phyloP scores from a whole-genome alignment of 2,329 filamentous ascomycete species.

The Fusarium verticillioides region DNA sequence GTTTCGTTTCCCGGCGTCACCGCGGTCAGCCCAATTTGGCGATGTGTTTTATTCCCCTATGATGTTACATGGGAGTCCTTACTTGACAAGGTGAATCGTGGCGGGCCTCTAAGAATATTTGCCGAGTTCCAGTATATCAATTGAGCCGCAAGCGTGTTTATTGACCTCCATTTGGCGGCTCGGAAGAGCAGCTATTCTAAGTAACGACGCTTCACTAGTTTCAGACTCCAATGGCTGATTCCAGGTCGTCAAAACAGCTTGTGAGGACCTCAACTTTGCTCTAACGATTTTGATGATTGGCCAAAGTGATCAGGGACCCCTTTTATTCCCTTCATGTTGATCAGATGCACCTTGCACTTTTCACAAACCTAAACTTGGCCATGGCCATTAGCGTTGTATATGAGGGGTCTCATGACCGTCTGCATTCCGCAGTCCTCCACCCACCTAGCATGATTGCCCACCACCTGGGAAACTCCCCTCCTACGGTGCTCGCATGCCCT shows the following conservation, averaged over 20 bases:
- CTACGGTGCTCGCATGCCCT: slow-evolving; percentile 11
- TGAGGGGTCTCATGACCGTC: slow-evolving; percentile 46
- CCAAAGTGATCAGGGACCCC: slow-evolving; percentile 28
- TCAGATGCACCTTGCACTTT: slow-evolving; percentile 44
- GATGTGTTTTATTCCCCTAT: background rate
- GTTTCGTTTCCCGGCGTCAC: slow-evolving; percentile 11
- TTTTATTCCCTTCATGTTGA: slow-evolving; percentile 33
- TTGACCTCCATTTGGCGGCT: slow-evolving; percentile 5
- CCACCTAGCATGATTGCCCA: slow-evolving; percentile 38
- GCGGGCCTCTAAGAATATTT: background rate
- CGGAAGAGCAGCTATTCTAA: background rate
- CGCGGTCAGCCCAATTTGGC: slow-evolving; percentile 16
- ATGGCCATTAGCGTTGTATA: slow-evolving; percentile 45
- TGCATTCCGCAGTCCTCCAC: slow-evolving; percentile 43
- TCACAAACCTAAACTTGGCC: slow-evolving; percentile 46
- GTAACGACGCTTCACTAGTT: slow-evolving; percentile 6
- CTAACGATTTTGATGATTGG: slow-evolving; percentile 34
- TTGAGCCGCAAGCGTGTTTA: slow-evolving; percentile 19
- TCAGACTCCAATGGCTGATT: slow-evolving; percentile 22
- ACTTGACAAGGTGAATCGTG: background rate
- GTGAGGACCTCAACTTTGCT: slow-evolving; percentile 11
- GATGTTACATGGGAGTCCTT: background rate
- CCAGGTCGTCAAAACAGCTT: slow-evolving; percentile 13
- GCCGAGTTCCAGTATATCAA: slow-evolving; percentile 3
- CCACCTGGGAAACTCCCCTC: slow-evolving; percentile 35